Evolutionary conservation across 352 stramenopile genomes (phyloP).

Genomic region (Pythium phragmitis): DNA sequence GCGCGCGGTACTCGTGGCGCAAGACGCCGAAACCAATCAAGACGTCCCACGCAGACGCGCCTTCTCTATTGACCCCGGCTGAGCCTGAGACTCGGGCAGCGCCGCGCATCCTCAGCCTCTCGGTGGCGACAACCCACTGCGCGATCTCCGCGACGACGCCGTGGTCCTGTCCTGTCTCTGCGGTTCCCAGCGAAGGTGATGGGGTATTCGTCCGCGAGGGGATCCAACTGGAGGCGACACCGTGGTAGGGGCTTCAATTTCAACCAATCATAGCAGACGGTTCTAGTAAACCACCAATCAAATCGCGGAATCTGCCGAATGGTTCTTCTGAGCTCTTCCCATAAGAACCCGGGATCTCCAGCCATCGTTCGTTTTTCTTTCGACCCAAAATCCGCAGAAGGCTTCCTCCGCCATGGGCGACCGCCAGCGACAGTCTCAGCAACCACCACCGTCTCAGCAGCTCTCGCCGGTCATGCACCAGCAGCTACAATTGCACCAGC

Average conservation of each 20-base stretch:
- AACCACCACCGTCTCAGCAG: not conserved
- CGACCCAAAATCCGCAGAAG: conserved; percentile 4
- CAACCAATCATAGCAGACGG: conserved; percentile 6
- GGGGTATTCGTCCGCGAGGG: conserved; percentile 11
- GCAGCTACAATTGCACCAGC: not conserved
- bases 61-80: too few relatives aligned
- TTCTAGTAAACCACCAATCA: not conserved
- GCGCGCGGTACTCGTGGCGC: conserved; percentile 59
- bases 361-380: conserved; percentile 6
- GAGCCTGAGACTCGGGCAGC: not conserved
- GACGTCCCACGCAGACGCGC: too few relatives aligned
- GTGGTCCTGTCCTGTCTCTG: conserved; percentile 9
- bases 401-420: conserved; percentile 5
- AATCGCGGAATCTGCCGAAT: not conserved
- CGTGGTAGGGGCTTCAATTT: conserved; percentile 1
- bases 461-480: conserved; percentile 1
- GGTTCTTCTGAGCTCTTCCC: conserved; percentile 8
- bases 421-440: not conserved
- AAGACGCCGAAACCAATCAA: not conserved
- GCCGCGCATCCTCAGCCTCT: conserved; percentile 16
- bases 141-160: not conserved
- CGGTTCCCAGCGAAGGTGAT: not conserved
- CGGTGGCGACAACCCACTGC: conserved; percentile 13
- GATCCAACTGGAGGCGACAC: conserved; percentile 21
- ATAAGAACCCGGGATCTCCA: conserved; percentile 7